These are phyloP conservation scores for Carex arenaria DNA, from an alignment of 202 grass and related monocot genomes.

Conservation along the genomic window DNA sequence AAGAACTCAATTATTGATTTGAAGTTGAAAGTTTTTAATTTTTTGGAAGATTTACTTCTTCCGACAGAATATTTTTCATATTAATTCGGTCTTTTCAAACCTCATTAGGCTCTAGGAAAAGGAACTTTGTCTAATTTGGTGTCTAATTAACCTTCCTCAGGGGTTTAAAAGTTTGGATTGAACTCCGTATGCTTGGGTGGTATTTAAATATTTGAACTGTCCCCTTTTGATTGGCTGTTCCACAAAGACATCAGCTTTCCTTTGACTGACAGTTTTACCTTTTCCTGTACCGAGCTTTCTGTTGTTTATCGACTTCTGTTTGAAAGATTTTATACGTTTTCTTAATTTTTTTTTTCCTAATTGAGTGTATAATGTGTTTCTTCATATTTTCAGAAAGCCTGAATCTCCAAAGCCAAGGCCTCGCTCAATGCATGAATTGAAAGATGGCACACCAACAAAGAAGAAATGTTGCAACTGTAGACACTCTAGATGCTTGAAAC, in stretches of 20 bases:
- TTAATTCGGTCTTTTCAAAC: not conserved
- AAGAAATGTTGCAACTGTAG: conserved; percentile 95
- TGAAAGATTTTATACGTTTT: not conserved
- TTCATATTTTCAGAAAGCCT: conserved; percentile 57
- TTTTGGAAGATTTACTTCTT: not conserved
- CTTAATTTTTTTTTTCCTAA: not conserved
- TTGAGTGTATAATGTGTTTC: conserved; percentile 2
- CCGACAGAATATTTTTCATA: not conserved
- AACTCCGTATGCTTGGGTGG: not conserved
- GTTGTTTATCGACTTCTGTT: not conserved
- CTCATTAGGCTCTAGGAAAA: not conserved
- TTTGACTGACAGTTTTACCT: not conserved
- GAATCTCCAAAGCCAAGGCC: conserved; percentile 66
- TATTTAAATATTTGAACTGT: conserved; percentile 14
- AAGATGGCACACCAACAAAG: conserved; percentile 88
- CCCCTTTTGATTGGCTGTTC: not conserved
- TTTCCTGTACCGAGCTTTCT: not conserved
- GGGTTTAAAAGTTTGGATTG: not conserved
- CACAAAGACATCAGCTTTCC: not conserved
- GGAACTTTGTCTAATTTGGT: not conserved
- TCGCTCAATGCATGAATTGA: conserved; percentile 43
- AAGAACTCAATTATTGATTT: conserved; percentile 9
- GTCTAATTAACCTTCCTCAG: not conserved
- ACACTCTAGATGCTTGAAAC: conserved; percentile 91
- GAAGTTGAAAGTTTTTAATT: not conserved